Evolutionary conservation across 257 asterid genomes (phyloP).

Genomic region (Jaltomata sinuosa): DNA sequence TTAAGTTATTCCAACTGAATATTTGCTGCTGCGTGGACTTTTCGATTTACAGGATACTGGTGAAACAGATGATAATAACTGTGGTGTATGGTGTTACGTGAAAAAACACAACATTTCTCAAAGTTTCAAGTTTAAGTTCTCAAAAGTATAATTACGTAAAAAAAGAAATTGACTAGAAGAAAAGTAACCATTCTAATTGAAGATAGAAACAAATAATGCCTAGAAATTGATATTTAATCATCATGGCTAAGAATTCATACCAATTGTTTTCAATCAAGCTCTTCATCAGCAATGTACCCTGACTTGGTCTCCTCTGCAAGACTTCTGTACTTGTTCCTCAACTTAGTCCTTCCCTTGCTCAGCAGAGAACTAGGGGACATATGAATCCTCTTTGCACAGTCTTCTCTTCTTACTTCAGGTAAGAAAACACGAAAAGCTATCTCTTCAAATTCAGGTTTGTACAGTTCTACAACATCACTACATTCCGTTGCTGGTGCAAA

Average conservation of each 20-base stretch:
- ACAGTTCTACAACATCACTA: neutral
- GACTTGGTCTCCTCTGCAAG: neutral
- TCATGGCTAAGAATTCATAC: neutral
- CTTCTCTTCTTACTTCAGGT: neutral
- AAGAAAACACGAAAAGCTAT: neutral
- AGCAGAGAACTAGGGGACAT: neutral
- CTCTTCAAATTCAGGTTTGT: neutral
- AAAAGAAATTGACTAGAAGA: neutral
- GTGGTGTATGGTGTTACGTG: neutral
- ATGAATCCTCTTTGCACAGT: neutral
- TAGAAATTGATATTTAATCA: neutral
- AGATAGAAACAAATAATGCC: neutral
- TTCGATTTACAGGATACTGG: neutral
- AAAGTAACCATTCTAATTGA: neutral
- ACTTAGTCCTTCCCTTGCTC: conserved; percentile 1
- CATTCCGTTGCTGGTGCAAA: neutral
- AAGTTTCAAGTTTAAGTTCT: neutral
- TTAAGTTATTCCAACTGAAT: neutral
- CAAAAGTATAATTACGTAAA: neutral
- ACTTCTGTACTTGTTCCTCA: neutral
- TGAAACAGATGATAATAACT: neutral
- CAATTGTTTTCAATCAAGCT: neutral
- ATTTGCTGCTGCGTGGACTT: neutral
- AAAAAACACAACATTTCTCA: neutral
- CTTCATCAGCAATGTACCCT: neutral